phyloP scores from a whole-genome alignment of 176 grass and related monocot species.

The Oryza brachyantha region DNA sequence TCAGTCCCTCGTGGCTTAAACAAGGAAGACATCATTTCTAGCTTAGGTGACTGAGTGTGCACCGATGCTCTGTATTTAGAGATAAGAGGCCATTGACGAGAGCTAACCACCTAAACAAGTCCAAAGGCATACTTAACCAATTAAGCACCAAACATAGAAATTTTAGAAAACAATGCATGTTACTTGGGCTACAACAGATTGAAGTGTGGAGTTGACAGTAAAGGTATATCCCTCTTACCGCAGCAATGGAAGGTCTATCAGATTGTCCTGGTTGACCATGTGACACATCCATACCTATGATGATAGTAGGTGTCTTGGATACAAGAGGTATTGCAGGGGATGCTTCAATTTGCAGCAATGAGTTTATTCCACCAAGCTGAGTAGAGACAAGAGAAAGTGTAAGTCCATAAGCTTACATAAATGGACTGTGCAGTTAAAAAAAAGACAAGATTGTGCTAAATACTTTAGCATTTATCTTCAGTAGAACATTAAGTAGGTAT shows the following conservation, averaged over 20 bases:
- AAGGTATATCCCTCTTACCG: constrained; percentile 36
- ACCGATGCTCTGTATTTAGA: constrained; percentile 86
- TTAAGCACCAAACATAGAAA: background rate
- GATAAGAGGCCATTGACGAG: constrained; percentile 76
- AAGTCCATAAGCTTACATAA: background rate
- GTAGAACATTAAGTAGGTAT: constrained; percentile 72
- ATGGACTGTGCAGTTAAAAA: background rate
- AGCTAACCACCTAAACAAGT: constrained; percentile 75
- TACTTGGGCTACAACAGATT: background rate
- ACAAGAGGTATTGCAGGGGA: constrained; percentile 53
- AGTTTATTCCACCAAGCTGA: constrained; percentile 89
- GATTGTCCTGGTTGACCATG: constrained; percentile 75
- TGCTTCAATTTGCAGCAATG: constrained; percentile 61
- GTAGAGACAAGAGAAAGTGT: background rate
- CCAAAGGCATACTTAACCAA: background rate
- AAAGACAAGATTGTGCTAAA: background rate
- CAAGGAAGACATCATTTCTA: constrained; percentile 75
- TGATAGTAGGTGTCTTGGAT: constrained; percentile 63
- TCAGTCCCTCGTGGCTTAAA: constrained; percentile 60
- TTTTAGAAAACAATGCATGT: constrained; percentile 9
- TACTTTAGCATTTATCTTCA: constrained; percentile 98
- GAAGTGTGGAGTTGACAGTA: background rate
- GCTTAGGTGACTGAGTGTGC: constrained; percentile 62
- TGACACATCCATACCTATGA: constrained; percentile 89
- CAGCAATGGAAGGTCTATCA: constrained; percentile 82